phyloP scores from a whole-genome alignment of 1,284 basidiomycete species.

The Trichosporon asahii region DNA sequence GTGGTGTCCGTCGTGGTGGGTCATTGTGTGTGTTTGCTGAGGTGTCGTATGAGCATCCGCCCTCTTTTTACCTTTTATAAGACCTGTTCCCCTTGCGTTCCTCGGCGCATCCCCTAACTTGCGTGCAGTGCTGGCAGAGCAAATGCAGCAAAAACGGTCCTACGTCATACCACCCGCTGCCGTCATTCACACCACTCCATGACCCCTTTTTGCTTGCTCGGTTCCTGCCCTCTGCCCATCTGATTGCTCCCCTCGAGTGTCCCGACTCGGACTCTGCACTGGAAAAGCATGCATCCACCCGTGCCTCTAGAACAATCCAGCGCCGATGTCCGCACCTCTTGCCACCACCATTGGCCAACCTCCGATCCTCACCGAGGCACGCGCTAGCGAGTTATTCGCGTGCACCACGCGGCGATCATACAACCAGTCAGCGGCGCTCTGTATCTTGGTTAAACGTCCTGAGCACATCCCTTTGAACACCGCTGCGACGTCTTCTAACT shows the following conservation, averaged over 20 bases:
- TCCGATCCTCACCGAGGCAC: not conserved
- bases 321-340: not conserved
- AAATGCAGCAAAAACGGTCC: not conserved
- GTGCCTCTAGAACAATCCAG: not conserved
- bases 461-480: not conserved
- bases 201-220: not conserved
- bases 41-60: not conserved
- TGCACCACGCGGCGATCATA: not conserved
- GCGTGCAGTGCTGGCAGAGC: not conserved
- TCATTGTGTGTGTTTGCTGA: conserved; percentile 12
- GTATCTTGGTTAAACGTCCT: not conserved
- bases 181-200: not conserved
- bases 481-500: not conserved
- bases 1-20: conserved; percentile 25
- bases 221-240: not conserved
- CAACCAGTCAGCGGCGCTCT: not conserved
- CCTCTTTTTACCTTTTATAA: not conserved
- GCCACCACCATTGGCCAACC: not conserved
- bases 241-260: not conserved
- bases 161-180: not conserved
- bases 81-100: not conserved
- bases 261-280: not conserved
- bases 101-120: not conserved
- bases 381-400: not conserved
- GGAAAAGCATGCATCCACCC: not conserved